Evolutionary conservation across 495 filamentous ascomycete species (phyloP), one percentile per base, ranked within the genome.

Genomic region (Xylaria curta): DNA sequence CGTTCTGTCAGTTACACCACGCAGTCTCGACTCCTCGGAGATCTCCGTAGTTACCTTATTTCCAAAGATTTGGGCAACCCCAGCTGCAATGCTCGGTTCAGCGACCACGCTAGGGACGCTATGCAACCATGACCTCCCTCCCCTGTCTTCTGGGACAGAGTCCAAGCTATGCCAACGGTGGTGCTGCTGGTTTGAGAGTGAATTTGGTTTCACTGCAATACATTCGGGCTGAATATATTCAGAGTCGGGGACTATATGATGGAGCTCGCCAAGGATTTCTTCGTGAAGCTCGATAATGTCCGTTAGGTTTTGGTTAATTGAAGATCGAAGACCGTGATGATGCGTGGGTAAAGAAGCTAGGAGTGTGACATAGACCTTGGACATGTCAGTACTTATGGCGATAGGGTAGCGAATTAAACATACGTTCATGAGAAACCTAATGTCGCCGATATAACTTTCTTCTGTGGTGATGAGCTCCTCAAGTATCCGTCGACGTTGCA

Each of bases 391-490:
- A 66, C 9, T 21, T 49, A 64, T 58, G 58, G 24, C 28, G 31
- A 44, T 33, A 54, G 33, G 26, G 44, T 0, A 66, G 26, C 24
- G 28, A 21, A 33, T 17, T 51, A 0, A 40, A 82, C 87, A 76
- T 83, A 97, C 96, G 78, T 95, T 93, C 75, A 91, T 89, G 69
- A 99, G 84, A 63, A 95, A 92, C 75, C 93, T 93, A 65, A 98
- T 80, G 72, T 97, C 95, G 21, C 88, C 89, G 68, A 98, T 88
- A 81, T 98, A 98, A 74, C 92, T 90, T 76, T 95, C 91, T 80
- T 98, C 96, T 0, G 94, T 95, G 54, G 80, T 86, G 65, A 97
- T 86, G 24, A 99, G 82, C 79, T 99, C 96, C 73, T 93, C 92
- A 51, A 98, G 78, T 24, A 95, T 89, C 68, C 89, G 88, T 12